Base-by-base conservation (phyloP, 2,329 filamentous ascomycete genomes). In the Akanthomyces uredinophilus region DNA sequence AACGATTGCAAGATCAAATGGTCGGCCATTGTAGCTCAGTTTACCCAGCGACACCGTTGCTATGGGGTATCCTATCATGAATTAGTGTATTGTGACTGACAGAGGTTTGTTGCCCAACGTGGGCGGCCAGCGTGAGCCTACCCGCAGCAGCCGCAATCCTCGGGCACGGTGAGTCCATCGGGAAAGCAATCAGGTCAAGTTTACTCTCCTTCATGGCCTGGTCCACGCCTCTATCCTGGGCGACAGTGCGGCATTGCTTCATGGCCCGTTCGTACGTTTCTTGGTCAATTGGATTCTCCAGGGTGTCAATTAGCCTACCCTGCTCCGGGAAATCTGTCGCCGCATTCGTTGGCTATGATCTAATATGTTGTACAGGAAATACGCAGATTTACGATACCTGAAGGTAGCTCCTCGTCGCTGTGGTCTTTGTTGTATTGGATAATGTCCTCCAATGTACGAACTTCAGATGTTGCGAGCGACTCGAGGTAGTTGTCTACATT, bases 341-440 rank as follows among this genome's bases (percentile, higher is more conserved):
- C 27, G 27, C 27, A 29, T 5, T 29, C 27, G 27, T 29, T 6
- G 6, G 27, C 27, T 6, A 29, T 29, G 27, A 29, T 29, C 27
- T 29, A 6, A 2, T 29, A 29, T 29, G 27, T 29, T n/a, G n/a
- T n/a, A n/a, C 27, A 4, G 6, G 27, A 29, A 29, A 6, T 6
- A 29, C 6, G 27, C 27, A 29, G 27, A 29, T 29, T 5, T 29
- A 29, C 27, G 27, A 29, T 29, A 29, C 27, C 27, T 29, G 50
- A 49, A 2, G 63, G 63, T 1, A 64, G 61, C 18, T 65, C 64
- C 27, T 63, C 53, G 13, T 46, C 56, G 1, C 60, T 57, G 43
- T 66, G 63, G 11, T 63, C 43, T 24, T 66, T 49, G 35, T 66
- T 63, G 57, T 64, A 66, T n/a, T 64, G 43, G 35, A 66, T 64